Base-by-base conservation (phyloP, 1,284 basidiomycete species). In the Ustilago trichophora region DNA sequence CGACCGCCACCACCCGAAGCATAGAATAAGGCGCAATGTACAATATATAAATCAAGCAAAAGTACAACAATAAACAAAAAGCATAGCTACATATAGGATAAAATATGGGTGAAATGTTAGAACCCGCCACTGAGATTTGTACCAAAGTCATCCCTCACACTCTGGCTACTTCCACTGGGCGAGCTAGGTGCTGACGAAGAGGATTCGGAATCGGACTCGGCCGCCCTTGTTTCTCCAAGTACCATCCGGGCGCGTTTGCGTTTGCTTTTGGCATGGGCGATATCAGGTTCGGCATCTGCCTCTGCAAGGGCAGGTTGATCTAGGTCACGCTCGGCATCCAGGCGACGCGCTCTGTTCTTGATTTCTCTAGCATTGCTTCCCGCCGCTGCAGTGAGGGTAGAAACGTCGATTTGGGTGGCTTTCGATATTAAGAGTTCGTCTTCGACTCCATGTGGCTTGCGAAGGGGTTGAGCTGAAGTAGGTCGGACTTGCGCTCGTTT, bases 81-180 rank as follows among this genome's bases (percentile, higher is more conserved):
- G 38, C 24, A 36, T n/a, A n/a, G n/a, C n/a, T n/a, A n/a, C n/a
- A n/a, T n/a, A n/a, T n/a, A n/a, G n/a, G n/a, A n/a, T n/a, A n/a
- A n/a, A n/a, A n/a, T n/a, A n/a, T n/a, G n/a, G n/a, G n/a, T n/a
- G n/a, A n/a, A n/a, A n/a, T n/a, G 11, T 24, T 25, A 58, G 22
- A 57, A 57, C 1, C 49, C 46, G 5, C 54, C 54, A 21, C 60
- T 64, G 22, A 64, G 60, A 21, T 49, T 47, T 1, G 33, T 41
- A 9, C 53, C 85, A 77, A 91, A 93, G 10, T 81, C 83, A 2
- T 83, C 84, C 19, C 85, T 83, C 8, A 88, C 82, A 3, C 87
- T 64, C 36, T 59, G 55, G 36, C 66, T 64, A 45, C 51, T 68
- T n/a, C 49, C 58, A n/a, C 59, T 57, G 1, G 49, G 49, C 25